Evolutionary conservation across 176 grass and related monocot species (phyloP), one percentile per base, ranked within the genome.

Genomic region (Lolium rigidum): DNA sequence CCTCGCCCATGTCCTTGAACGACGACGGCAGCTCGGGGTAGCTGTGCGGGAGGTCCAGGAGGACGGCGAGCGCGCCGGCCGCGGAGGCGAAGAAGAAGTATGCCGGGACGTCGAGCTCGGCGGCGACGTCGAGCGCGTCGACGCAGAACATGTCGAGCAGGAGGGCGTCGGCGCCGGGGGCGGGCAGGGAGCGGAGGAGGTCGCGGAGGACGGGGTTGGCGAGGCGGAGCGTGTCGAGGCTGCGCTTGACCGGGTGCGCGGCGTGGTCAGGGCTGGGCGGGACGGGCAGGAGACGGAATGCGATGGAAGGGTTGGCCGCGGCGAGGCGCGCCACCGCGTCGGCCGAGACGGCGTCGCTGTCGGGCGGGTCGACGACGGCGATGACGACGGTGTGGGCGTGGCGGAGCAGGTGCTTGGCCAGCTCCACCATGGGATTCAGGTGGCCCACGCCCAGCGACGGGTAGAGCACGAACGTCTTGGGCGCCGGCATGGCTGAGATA

Each of bases 61-160:
- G 9, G 0, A 65, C 2, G 70, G 74, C 83, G 58, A 90, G 63
- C 61, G 14, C 38, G 74, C 59, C 17, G 10, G 84, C 84, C 10
- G 69, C 62, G 10, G 57, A 56, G 25, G 74, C 21, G 64, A 62
- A 77, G 79, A 87, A 92, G 55, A 81, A 20, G 67, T 87, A 89
- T 26, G 79, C 84, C 4, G 87, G 90, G 14, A 92, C 6, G 9
- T 11, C 44, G 61, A 92, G 87, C 7, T 89, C 54, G 28, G 48
- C 38, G 41, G 87, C 87, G 11, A 83, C 87, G 58, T 89, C 87
- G 54, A 89, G 63, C 18, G 77, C 79, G 63, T 80, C 80, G 24
- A 68, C 70, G 66, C 87, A 84, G 72, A 92, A 92, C 14, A 81
- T 70, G 85, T 89, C 91, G 41, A 89, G 39, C 39, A 92, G 37